Evolutionary conservation across 2,329 filamentous ascomycete species (phyloP), one percentile per base, ranked within the genome.

Genomic region (Alternaria hordeiaustralica): DNA sequence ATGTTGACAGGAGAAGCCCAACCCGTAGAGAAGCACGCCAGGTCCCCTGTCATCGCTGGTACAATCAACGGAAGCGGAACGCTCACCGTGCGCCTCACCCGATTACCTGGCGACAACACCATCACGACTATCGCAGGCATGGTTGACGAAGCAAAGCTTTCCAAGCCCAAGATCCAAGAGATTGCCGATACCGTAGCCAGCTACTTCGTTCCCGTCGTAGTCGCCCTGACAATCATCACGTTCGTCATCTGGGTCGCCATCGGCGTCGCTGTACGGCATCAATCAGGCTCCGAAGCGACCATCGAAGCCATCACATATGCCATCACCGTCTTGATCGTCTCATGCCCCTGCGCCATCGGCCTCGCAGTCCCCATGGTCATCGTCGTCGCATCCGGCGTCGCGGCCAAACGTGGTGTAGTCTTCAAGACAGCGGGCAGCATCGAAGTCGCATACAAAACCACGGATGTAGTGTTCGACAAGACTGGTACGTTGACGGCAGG

Each of bases 321-420:
- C 1, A 92, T 94, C 61, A 86, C 91, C 0, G 89, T 91, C 0
- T 83, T 93, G 5, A 89, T 91, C n/a, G 88, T 95, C 0, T 93
- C 91, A 0, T 95, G 92, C 68, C 92, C 92, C 0, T 95, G 92
- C 61, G 92, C 91, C 0, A 87, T 96, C 47, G 92, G 91, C 0
- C 83, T 91, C 2, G 90, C 90, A 0, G 90, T 93, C 0, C 92
- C 92, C 0, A 93, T 94, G 90, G 92, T 94, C 1, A 80, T 94
- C n/a, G 88, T 94, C 0, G 87, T 94, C 51, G 87, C 88, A 2
- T 87, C 88, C 7, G 90, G 91, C 0, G 84, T 91, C 1, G 90
- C 87, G 0, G 90, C 91, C 0, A 78, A 84, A 25, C 76, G 80
- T 8, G 92, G 91, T 0, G 81, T 94, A 6, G 85, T 94, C n/a